These are phyloP conservation scores for Amauroascus verrucosus DNA, from an alignment of 2,329 filamentous ascomycete genomes.

Conservation along the genomic window DNA sequence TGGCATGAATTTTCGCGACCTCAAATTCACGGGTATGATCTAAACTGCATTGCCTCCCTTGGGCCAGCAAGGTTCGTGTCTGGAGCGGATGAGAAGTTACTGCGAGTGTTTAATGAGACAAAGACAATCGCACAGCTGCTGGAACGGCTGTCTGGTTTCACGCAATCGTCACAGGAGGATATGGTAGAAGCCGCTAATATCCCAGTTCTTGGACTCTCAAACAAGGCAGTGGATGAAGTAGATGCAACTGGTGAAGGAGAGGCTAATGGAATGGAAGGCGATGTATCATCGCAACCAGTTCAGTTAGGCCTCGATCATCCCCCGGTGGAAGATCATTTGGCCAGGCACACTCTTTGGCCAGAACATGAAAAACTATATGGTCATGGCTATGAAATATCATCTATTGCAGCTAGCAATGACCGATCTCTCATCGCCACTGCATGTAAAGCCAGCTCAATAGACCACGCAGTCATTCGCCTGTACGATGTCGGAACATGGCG, in stretches of 20 bases:
- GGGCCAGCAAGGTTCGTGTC: slow-evolving; percentile 71
- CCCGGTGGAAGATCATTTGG: slow-evolving; percentile 79
- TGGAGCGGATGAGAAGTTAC: slow-evolving; percentile 93
- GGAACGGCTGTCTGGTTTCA: slow-evolving; percentile 54
- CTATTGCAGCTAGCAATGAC: slow-evolving; percentile 66
- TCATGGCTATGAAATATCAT: slow-evolving; percentile 93
- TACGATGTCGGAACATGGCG: slow-evolving; percentile 84
- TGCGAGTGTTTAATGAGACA: slow-evolving; percentile 88
- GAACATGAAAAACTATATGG: slow-evolving; percentile 95
- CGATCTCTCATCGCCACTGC: slow-evolving; percentile 74
- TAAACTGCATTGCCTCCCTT: slow-evolving; percentile 82
- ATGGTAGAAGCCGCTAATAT: slow-evolving; percentile 88
- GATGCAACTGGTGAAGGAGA: slow-evolving; percentile 44
- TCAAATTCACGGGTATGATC: slow-evolving; percentile 95
- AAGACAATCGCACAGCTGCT: slow-evolving; percentile 70
- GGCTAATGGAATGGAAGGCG: slow-evolving; percentile 28
- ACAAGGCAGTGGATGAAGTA: slow-evolving; percentile 68
- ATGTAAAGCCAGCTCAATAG: slow-evolving; percentile 81
- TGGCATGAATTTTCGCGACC: slow-evolving; percentile 96
- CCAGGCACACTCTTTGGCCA: slow-evolving; percentile 86
- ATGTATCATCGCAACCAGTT: slow-evolving; percentile 33
- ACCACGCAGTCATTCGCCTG: slow-evolving; percentile 86
- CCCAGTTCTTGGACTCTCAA: slow-evolving; percentile 86
- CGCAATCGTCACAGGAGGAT: slow-evolving; percentile 27
- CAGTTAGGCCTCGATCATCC: slow-evolving; percentile 60